phyloP scores from a whole-genome alignment of 1,284 basidiomycete species.

The Clitocybe nebularis region DNA sequence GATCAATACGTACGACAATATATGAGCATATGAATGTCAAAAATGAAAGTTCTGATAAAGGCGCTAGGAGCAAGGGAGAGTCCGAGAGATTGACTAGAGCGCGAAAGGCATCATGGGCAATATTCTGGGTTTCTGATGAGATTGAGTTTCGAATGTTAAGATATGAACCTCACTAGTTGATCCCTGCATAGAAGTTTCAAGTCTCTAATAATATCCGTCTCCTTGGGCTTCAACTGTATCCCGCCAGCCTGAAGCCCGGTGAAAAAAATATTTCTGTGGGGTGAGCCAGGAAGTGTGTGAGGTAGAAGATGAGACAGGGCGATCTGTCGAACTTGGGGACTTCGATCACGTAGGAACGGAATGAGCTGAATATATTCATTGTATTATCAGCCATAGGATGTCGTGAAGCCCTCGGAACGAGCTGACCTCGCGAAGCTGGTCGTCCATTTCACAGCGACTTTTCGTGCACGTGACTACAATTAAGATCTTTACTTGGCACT shows the following conservation, averaged over 20 bases:
- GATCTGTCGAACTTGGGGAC: conserved; percentile 84
- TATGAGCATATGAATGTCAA: conserved; percentile 86
- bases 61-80: conserved; percentile 64
- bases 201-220: conserved; percentile 69
- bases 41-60: conserved; percentile 75
- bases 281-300: conserved; percentile 72
- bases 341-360: conserved; percentile 82
- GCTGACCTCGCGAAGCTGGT: conserved; percentile 57
- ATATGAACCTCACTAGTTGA: conserved; percentile 53
- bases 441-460: conserved; percentile 39
- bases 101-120: conserved; percentile 94
- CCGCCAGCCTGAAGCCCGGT: conserved; percentile 51
- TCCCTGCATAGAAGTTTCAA: conserved; percentile 85
- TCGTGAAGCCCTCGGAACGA: conserved; percentile 9
- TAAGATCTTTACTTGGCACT: background rate
- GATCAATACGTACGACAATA: conserved; percentile 71
- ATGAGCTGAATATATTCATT: conserved; percentile 53
- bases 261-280: conserved; percentile 76
- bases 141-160: conserved; percentile 6
- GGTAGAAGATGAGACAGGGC: conserved; percentile 82
- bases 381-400: conserved; percentile 10
- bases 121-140: conserved; percentile 54
- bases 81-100: conserved; percentile 95
- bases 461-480: conserved; percentile 27
- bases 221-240: conserved; percentile 51